Base-by-base conservation (phyloP, 768 basidiomycete species). In the Russula lepida region DNA sequence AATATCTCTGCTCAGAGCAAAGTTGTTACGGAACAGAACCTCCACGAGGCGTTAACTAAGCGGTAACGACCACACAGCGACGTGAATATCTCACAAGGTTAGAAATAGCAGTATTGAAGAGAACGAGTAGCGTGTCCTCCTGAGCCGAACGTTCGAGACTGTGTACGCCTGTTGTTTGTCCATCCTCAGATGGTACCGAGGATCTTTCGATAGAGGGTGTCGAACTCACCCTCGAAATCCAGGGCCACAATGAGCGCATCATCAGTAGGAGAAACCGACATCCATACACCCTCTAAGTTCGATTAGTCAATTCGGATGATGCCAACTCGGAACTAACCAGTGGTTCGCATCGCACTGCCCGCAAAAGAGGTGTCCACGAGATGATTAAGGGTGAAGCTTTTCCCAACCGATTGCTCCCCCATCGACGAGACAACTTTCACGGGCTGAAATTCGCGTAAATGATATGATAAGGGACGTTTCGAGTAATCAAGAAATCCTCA, bases 341-440 rank as follows among this genome's bases (percentile, higher is more conserved):
- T 85, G 12, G 83, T 84, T 19, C 81, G 73, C 82, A 85, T 84
- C 0, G 84, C 85, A 15, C 78, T 82, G 0, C 84, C 84, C 11
- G 83, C 83, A 63, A 86, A 85, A 0, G 84, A 85, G 0, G 84
- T 83, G 64, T 85, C 84, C 1, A 76, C 78, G 6, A 86, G 72
- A 63, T 85, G 84, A 55, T 85, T 85, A 15, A 85, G 68, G 0
- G 79, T 73, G 58, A 78, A 85, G 53, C 78, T 81, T 65, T 84
- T 84, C 0, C 84, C 84, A 0, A 85, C 84, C 0, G 82, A 84
- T 65, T 85, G 84, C 68, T 84, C 83, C 3, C 83, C 84, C 84
- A 85, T 84, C 0, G 84, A 85, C 0, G 84, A 83, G 1, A 85
- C 84, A 2, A 85, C 84, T 64, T 77, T 79, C 17, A 85, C 83